Percentiles rank a stretch among this genome's conserved stretches.
These are phyloP conservation scores for Suillus weaverae DNA, from an alignment of 768 basidiomycete species.

Conservation along the genomic window DNA sequence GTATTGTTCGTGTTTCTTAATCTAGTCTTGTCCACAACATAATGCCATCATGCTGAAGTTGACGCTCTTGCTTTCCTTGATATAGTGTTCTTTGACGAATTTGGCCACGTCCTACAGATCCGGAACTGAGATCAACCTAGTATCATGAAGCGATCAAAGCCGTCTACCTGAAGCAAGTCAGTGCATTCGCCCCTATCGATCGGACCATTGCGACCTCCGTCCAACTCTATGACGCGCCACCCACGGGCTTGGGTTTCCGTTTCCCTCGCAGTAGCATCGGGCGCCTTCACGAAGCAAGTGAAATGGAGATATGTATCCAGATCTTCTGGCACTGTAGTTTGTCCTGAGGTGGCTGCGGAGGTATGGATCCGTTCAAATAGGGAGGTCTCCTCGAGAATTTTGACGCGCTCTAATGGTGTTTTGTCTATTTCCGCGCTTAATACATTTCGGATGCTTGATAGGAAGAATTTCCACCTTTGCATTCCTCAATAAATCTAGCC, in stretches of 20 bases:
- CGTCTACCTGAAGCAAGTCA: conserved; percentile 56
- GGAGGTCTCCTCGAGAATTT: conserved; percentile 70
- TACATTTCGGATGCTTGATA: not conserved
- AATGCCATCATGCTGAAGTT: conserved; percentile 52
- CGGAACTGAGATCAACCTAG: conserved; percentile 1
- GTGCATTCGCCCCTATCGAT: conserved; percentile 71
- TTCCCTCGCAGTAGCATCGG: conserved; percentile 33
- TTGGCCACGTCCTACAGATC: conserved; percentile 44
- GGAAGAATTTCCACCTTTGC: conserved; percentile 46
- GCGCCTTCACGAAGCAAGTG: conserved; percentile 79
- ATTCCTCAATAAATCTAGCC: conserved; percentile 63
- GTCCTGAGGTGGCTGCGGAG: conserved; percentile 66
- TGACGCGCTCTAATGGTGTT: conserved; percentile 71
- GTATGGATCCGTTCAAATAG: conserved; percentile 80
- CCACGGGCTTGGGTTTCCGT: conserved; percentile 21
- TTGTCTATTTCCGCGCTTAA: conserved; percentile 43
- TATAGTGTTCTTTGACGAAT: conserved; percentile 44
- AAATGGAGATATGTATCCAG: conserved; percentile 82
- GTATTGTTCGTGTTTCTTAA: not conserved
- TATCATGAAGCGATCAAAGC: not conserved
- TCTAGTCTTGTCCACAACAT: conserved; percentile 28
- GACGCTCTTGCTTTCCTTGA: conserved; percentile 38
- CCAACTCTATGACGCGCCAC: conserved; percentile 75
- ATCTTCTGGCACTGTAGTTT: conserved; percentile 62
- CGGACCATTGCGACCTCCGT: conserved; percentile 76